Conservation (phyloP, 1,284 basidiomycete genomes). For the Takashimella tepidaria region DNA sequence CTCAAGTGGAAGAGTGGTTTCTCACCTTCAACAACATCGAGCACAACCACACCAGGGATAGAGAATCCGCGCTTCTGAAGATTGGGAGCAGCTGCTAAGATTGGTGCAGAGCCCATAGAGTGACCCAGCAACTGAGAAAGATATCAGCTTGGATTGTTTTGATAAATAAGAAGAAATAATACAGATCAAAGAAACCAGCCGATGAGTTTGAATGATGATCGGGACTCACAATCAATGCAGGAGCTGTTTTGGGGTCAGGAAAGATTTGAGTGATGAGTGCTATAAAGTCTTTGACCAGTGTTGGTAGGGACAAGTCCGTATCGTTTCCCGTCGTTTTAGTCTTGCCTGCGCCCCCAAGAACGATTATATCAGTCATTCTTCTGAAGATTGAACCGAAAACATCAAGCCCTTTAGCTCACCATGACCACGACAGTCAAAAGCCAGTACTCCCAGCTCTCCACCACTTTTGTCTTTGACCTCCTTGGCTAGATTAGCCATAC, state of each 20-base stretch:
- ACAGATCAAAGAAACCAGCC: conserved; percentile 3
- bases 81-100: conserved; percentile 63
- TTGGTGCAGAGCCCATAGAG: conserved; percentile 86
- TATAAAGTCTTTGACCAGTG: conserved; percentile 66
- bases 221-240: conserved; percentile 64
- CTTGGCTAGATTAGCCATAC: conserved; percentile 81
- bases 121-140: conserved; percentile 72
- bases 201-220: neutral
- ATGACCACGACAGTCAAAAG: conserved; percentile 81
- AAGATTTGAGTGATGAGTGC: conserved; percentile 64
- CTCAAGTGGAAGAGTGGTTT: neutral
- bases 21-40: conserved; percentile 93
- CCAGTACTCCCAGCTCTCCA: conserved; percentile 76
- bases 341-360: conserved; percentile 59
- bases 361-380: too few species aligned
- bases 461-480: conserved; percentile 60
- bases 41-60: conserved; percentile 75
- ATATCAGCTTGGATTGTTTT: conserved; percentile 22
- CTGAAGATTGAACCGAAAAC: too few species aligned
- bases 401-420: too few species aligned
- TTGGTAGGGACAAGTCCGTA: conserved; percentile 64
- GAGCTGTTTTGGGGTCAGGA: conserved; percentile 58
- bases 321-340: conserved; percentile 52
- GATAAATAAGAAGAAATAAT: neutral
- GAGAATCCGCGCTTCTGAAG: conserved; percentile 65